phyloP scores from a whole-genome alignment of 768 basidiomycete species.

The Hemileccinum rubropunctum region DNA sequence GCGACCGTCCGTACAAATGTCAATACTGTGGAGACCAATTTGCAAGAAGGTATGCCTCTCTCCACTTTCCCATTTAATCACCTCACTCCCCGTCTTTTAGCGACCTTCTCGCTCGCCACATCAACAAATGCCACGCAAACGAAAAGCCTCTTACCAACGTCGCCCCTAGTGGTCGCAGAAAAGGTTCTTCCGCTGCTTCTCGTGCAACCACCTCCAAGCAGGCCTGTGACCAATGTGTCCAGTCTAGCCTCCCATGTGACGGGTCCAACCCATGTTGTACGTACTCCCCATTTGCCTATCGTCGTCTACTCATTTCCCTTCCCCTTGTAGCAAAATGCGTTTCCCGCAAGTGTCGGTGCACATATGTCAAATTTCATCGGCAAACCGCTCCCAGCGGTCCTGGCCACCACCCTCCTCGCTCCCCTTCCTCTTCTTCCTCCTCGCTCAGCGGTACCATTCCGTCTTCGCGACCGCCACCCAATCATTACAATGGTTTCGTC shows the following conservation, averaged over 20 bases:
- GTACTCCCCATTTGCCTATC: slow-evolving; percentile 25
- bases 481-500: slow-evolving; percentile 40
- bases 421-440: slow-evolving; percentile 33
- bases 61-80: slow-evolving; percentile 5
- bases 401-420: slow-evolving; percentile 50
- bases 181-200: slow-evolving; percentile 63
- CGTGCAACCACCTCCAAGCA: slow-evolving; percentile 79
- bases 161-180: slow-evolving; percentile 47
- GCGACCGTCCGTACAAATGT: slow-evolving; percentile 88
- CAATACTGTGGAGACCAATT: slow-evolving; percentile 88
- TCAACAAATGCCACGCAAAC: slow-evolving; percentile 84
- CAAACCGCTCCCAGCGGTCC: slow-evolving; percentile 79
- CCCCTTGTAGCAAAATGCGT: slow-evolving; percentile 62
- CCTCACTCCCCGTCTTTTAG: slow-evolving; percentile 34
- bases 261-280: slow-evolving; percentile 76
- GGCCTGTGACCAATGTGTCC: slow-evolving; percentile 83
- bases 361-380: slow-evolving; percentile 79
- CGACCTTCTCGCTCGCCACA: slow-evolving; percentile 80
- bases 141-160: slow-evolving; percentile 51
- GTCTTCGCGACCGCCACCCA: slow-evolving; percentile 27
- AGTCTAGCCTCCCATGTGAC: slow-evolving; percentile 71
- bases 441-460: slow-evolving; percentile 14
- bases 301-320: not conserved
- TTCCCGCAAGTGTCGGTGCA: slow-evolving; percentile 69
- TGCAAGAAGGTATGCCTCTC: slow-evolving; percentile 61